Evolutionary conservation across 1,284 basidiomycete species (phyloP), one percentile per base, ranked within the genome.

Genomic region (Naganishia sp.): DNA sequence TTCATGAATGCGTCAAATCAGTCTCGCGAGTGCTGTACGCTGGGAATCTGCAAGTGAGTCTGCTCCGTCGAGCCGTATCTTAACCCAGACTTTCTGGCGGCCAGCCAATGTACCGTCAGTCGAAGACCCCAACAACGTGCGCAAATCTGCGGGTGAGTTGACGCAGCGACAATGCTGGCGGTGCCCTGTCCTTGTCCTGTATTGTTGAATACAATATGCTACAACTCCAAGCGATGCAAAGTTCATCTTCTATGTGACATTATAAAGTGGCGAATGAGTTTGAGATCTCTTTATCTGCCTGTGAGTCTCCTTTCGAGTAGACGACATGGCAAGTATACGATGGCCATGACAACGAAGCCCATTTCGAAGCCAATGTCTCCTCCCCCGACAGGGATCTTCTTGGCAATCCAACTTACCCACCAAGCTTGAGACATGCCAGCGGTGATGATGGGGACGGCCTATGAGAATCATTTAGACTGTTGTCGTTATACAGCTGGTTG

Each of bases 371-470:
- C 75, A 21, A 77, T 57, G 64, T 77, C 76, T 11, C 75, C 76
- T 72, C 71, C 67, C 64, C 77, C 78, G 15, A 74, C 75, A 6
- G 75, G 69, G 45, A 80, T 76, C 53, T 66, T 67, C 54, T 69
- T 69, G 0, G 79, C 77, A 53, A 78, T 76, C 79, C 79, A 80
- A 25, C 79, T 78, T 16, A 72, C 74, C 79, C 79, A 80, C 79
- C 79, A 80, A 11, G 69, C 70, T 69, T 78, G 75, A 6, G 75
- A 70, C 75, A 80, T 80, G 10, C 75, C 74, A 10, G 75, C 77
- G 0, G 73, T 75, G 13, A 74, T 66, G 36, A 77, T 55, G 1
- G 79, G 79, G 25, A 79, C 72, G 9, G 77, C 78, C 74, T 77
- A 70, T 11, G 23, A 10, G 11, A 31, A 11, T 18, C 2, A 36